Evolutionary conservation across 345 rosid species (phyloP).

Genomic region (Lepidium africanum): DNA sequence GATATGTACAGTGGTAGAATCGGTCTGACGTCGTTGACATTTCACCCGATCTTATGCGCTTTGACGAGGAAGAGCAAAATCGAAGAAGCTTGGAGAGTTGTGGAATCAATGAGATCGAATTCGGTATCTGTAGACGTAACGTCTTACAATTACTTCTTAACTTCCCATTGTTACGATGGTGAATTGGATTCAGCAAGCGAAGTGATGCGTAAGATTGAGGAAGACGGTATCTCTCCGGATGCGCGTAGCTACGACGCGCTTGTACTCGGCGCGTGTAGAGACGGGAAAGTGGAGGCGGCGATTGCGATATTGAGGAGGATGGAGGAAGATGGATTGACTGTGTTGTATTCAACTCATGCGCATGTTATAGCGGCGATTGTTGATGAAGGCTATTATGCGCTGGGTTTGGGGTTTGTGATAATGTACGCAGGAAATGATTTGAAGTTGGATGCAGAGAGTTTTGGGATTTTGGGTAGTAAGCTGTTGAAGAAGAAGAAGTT

Average conservation of each 20-base stretch:
- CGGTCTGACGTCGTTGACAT: conserved; percentile 28
- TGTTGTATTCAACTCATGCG: conserved; percentile 38
- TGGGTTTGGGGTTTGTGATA: conserved; percentile 46
- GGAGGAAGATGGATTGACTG: conserved; percentile 38
- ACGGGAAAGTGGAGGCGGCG: conserved; percentile 51
- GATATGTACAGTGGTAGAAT: conserved; percentile 24
- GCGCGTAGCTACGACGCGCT: conserved; percentile 53
- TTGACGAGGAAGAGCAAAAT: conserved; percentile 29
- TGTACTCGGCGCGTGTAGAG: conserved; percentile 49
- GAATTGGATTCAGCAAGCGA: conserved; percentile 30
- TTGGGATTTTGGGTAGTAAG: conserved; percentile 40
- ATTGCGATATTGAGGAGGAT: conserved; percentile 49
- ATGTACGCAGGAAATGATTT: conserved; percentile 33
- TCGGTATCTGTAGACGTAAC: conserved; percentile 38
- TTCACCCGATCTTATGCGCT: conserved; percentile 42
- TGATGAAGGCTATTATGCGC: conserved; percentile 28
- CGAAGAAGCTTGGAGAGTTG: conserved; percentile 41
- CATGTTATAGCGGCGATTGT: conserved; percentile 42
- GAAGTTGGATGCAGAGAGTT: conserved; percentile 40
- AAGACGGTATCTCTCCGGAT: conserved; percentile 36
- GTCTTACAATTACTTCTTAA: conserved; percentile 43
- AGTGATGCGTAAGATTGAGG: conserved; percentile 41
- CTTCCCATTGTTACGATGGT: conserved; percentile 30
- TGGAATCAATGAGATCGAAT: conserved; percentile 30
- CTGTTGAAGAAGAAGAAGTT: conserved; percentile 26